Base-by-base conservation (phyloP, 306 rosid species). In the Adenanthera pavonina region DNA sequence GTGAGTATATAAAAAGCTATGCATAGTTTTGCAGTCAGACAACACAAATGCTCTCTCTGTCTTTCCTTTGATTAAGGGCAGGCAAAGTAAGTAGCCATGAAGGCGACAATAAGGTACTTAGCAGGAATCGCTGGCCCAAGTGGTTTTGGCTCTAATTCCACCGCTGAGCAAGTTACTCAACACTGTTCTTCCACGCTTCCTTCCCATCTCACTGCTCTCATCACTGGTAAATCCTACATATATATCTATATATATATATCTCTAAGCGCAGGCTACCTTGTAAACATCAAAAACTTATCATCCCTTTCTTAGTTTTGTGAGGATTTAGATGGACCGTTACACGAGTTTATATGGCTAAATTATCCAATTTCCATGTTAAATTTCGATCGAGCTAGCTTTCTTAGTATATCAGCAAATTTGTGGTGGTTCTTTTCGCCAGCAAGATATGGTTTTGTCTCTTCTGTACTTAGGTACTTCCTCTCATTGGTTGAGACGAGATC, bases 61-160 rank as follows among this genome's bases (percentile, higher is more conserved):
- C 52, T 44, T 19, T 82, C 68, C 47, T 36, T 43, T 8, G 48
- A 44, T 48, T 25, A 60, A 76, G 78, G 82, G 87, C 72, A 83
- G 74, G 72, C 49, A n/a, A 67, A 84, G 17, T n/a, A 46, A 68
- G 51, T 2, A 67, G 69, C 49, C 69, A 93, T 93, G 99, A 95
- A 95, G 87, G 98, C 84, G 84, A 86, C 97, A 54, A 84, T 95
- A 19, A 83, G 90, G 53, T 95, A 95, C 88, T 88, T 95, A 33
- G 98, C 97, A 78, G 99, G 99, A 89, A 78, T 93, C 73, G 92
- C 99, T 83, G 99, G 99, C 67, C 98, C 97, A 13, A 95, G 98
- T 86, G 99, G 98, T 46, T 93, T 88, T 88, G 97, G 99, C 87
- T 95, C 99, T 12, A 95, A 91, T 8, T 84, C 99, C 36, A 93